Conservation (phyloP, 2,329 filamentous ascomycete species). For the Albophoma yamanashiensis region DNA sequence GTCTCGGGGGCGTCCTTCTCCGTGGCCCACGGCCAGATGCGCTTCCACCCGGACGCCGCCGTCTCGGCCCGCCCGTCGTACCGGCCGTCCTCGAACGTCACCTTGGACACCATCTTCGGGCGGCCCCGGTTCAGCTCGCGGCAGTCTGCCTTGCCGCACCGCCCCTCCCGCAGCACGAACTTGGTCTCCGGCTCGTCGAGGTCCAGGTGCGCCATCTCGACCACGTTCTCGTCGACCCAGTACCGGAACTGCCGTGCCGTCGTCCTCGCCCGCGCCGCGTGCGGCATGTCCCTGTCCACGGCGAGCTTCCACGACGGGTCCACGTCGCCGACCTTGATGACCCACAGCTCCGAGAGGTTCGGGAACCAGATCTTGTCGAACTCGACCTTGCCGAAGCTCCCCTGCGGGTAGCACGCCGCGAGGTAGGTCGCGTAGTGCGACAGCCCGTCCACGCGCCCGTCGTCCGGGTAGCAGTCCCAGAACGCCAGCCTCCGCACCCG, state of each 20-base stretch:
- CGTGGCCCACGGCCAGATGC: constrained; percentile 19
- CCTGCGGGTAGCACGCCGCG: constrained; percentile 18
- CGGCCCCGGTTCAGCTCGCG: constrained; percentile 22
- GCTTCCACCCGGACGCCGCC: constrained; percentile 18
- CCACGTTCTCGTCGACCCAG: constrained; percentile 25
- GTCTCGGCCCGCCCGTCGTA: constrained; percentile 15
- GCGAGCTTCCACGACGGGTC: constrained; percentile 24
- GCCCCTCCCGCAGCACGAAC: constrained; percentile 21
- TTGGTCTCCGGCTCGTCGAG: constrained; percentile 22
- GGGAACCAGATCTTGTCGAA: constrained; percentile 28
- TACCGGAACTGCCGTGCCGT: constrained; percentile 26
- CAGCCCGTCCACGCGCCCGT: constrained; percentile 21
- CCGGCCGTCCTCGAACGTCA: constrained; percentile 23
- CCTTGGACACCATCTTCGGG: constrained; percentile 26
- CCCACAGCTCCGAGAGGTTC: constrained; percentile 26
- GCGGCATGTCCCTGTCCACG: constrained; percentile 18
- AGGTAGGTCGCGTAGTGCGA: constrained; percentile 24
- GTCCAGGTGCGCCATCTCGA: constrained; percentile 25
- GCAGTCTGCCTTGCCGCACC: constrained; percentile 23
- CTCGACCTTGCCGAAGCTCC: constrained; percentile 19
- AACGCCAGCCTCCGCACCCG: constrained; percentile 23
- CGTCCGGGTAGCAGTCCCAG: constrained; percentile 29
- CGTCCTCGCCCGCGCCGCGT: constrained; percentile 16
- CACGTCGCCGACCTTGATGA: constrained; percentile 27
- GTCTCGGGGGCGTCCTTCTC: constrained; percentile 7